Evolutionary conservation across 768 basidiomycete genomes (phyloP), one percentile per base, ranked within the genome.

Genomic region (Pleurotus citrinopileatus): DNA sequence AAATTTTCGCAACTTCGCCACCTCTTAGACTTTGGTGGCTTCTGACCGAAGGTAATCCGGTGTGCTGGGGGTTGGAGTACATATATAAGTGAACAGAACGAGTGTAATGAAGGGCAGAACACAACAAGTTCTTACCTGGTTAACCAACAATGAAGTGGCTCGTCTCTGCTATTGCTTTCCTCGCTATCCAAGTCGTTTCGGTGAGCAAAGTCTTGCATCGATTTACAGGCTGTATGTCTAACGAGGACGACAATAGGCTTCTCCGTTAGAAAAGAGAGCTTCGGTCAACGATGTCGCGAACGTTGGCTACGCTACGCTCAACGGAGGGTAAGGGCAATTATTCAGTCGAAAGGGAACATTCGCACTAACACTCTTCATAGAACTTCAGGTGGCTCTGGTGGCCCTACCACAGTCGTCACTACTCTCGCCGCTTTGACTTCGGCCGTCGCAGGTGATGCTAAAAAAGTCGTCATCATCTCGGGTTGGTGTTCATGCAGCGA

Each of bases 371-470:
- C 4, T 29, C 26, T 3, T 13, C 17, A 12, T 42, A 76, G 77
- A 17, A 79, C 77, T 4, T 67, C 70, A n/a, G 77, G 76, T 13
- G 77, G 77, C 26, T 70, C 67, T 28, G 77, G 76, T 28, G 76
- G 76, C 8, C 57, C 74, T 6, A 63, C 67, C 9, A 77, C 74
- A 23, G 77, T 74, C 22, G 77, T 79, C 23, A 66, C 72, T 36
- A 71, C 71, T 25, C 69, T 79, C 25, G 69, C 59, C 42, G 74
- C 68, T 8, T 63, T 78, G 17, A 77, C 73, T 13, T 38, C 67
- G 17, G 76, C 76, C 42, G 74, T 78, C 7, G 52, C 68, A n/a
- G 76, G 76, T 10, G 60, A 59, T 58, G 64, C 66, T 17, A 72
- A 70, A 56, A 76, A 75, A 61, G 69, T 76, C 43, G 76, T 79